Percentiles rank a stretch among this genome's conserved stretches.
These are phyloP conservation scores for Leishmania arabica DNA, from an alignment of 208 protist species.

Conservation along the genomic window DNA sequence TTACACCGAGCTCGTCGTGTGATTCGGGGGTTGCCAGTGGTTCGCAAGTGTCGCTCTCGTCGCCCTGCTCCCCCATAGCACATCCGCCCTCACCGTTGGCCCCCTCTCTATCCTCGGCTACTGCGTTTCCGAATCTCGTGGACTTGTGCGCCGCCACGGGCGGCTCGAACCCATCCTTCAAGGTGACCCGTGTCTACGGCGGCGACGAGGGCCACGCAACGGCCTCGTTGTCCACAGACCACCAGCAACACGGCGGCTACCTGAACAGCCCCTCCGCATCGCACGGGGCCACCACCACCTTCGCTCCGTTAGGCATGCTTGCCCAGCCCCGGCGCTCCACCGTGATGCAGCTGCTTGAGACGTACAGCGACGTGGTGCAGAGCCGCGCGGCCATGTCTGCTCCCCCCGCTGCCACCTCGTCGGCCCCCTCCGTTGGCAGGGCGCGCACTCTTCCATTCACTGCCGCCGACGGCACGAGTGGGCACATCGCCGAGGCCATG, in stretches of 20 bases:
- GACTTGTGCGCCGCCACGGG: not conserved
- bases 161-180: not conserved
- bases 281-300: not conserved
- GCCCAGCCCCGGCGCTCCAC: slow-evolving; percentile 11
- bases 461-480: not conserved
- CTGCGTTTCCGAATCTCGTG: not conserved
- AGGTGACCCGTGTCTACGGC: not conserved
- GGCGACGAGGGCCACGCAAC: slow-evolving; percentile 2
- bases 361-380: slow-evolving; percentile 35
- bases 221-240: not conserved
- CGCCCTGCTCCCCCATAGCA: not conserved
- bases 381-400: slow-evolving; percentile 5
- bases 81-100: not conserved
- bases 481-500: not conserved
- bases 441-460: not conserved
- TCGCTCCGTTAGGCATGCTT: slow-evolving; percentile 18
- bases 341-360: slow-evolving; percentile 41
- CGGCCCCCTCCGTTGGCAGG: slow-evolving; percentile 1
- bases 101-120: not conserved
- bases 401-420: not conserved
- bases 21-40: not conserved
- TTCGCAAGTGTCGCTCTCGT: not conserved
- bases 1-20: not conserved
- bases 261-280: not conserved
- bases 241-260: not conserved